Percentiles rank a stretch among this genome's conserved stretches.
Evolutionary conservation across 2,329 filamentous ascomycete species (phyloP).

Genomic region (Hymenoscyphus salicellus): DNA sequence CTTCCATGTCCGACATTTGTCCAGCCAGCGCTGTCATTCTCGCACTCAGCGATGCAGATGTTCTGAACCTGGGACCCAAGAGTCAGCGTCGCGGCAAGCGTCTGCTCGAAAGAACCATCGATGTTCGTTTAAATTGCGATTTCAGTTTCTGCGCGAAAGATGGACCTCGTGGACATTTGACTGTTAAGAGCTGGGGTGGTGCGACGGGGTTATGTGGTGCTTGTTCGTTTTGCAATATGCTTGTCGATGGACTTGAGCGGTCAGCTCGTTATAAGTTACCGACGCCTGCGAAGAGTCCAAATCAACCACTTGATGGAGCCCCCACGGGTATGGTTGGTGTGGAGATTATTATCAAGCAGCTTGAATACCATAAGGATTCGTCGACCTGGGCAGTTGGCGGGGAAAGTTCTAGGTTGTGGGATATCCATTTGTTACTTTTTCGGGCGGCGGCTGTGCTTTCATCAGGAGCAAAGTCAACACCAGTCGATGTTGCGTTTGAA

Average conservation of each 20-base stretch:
- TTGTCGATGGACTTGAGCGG: constrained; percentile 5
- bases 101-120: neutral
- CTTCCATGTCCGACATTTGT: constrained; percentile 6
- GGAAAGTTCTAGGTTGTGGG: neutral
- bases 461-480: neutral
- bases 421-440: constrained; percentile 2
- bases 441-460: neutral
- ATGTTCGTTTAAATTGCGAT: constrained; percentile 1
- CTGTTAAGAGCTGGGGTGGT: neutral
- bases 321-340: neutral
- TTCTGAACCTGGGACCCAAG: neutral
- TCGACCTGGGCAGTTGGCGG: neutral
- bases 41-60: constrained; percentile 1
- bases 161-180: neutral
- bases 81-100: neutral
- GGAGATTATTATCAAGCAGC: neutral
- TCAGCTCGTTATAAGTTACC: neutral
- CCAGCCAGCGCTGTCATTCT: constrained; percentile 5
- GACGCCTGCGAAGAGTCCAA: too few species aligned
- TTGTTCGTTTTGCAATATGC: constrained; percentile 7
- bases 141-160: neutral
- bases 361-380: constrained; percentile 8
- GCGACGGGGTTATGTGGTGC: neutral
- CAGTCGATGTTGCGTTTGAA: constrained; percentile 14
- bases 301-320: neutral